Conservation (phyloP, 345 rosid genomes). For the Hirschfeldia incana region DNA sequence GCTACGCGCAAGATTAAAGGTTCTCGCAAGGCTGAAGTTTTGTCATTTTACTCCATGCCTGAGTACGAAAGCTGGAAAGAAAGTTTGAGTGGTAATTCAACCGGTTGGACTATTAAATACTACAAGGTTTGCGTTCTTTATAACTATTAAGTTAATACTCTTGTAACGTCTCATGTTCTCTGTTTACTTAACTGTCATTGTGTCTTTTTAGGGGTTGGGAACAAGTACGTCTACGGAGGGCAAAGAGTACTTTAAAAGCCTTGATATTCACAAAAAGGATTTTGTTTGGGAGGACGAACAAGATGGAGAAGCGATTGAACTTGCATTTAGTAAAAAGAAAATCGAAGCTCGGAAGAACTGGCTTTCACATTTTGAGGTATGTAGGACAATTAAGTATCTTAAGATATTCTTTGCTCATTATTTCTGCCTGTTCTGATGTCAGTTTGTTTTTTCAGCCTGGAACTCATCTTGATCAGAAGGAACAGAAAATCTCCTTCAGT, state of each 20-base stretch:
- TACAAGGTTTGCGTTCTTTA: slow-evolving; percentile 69
- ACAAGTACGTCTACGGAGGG: slow-evolving; percentile 83
- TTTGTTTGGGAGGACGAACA: slow-evolving; percentile 75
- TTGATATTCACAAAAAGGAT: slow-evolving; percentile 75
- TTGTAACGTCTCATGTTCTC: neutral
- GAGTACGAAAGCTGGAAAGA: slow-evolving; percentile 88
- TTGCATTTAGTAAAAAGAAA: slow-evolving; percentile 97
- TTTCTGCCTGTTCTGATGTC: slow-evolving; percentile 7
- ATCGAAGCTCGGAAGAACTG: slow-evolving; percentile 93
- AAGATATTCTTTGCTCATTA: neutral
- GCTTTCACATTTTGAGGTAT: slow-evolving; percentile 84
- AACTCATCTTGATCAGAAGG: neutral
- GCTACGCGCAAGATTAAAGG: slow-evolving; percentile 67
- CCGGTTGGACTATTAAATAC: slow-evolving; percentile 85
- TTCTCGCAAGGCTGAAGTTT: slow-evolving; percentile 43
- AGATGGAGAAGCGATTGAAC: slow-evolving; percentile 93
- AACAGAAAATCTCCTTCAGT: slow-evolving; percentile 61
- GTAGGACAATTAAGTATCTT: neutral
- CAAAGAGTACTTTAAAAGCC: slow-evolving; percentile 63
- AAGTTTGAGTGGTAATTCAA: slow-evolving; percentile 62
- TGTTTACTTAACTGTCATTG: neutral
- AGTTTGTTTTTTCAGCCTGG: neutral
- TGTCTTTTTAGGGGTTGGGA: slow-evolving; percentile 75
- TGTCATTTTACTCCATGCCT: slow-evolving; percentile 90
- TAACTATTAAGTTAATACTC: neutral